Evolutionary conservation across 108 stramenopile genomes (phyloP).

Genomic region (Fragilaria radians): DNA sequence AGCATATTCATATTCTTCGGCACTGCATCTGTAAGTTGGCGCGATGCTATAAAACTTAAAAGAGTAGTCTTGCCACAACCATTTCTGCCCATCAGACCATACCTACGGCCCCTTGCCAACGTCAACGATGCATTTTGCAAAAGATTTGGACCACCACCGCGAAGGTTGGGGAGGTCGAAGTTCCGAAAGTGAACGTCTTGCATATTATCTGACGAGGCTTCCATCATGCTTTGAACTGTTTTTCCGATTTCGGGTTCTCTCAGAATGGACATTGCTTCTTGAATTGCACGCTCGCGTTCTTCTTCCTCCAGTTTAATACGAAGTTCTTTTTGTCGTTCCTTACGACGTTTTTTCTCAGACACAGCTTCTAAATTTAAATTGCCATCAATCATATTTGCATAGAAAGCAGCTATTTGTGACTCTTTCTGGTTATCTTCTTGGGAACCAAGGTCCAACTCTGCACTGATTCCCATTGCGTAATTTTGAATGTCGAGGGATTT

Average conservation of each 20-base stretch:
- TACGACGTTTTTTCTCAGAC: slow-evolving; percentile 52
- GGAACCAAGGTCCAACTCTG: slow-evolving; percentile 19
- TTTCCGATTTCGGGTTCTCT: no score
- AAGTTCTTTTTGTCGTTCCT: slow-evolving; percentile 50
- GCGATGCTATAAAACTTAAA: slow-evolving; percentile 20
- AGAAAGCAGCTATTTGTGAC: slow-evolving; percentile 45
- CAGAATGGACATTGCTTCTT: slow-evolving; percentile 48
- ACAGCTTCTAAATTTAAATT: slow-evolving; percentile 27
- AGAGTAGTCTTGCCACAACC: slow-evolving; percentile 87
- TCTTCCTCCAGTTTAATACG: slow-evolving; percentile 47
- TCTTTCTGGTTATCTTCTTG: slow-evolving; percentile 8
- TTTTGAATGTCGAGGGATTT: slow-evolving; percentile 45
- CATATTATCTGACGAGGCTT: slow-evolving; percentile 13
- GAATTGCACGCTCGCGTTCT: slow-evolving; percentile 48
- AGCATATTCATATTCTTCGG: slow-evolving; percentile 63
- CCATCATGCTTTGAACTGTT: slow-evolving; percentile 24
- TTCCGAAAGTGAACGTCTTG: slow-evolving; percentile 44
- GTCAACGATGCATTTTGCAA: slow-evolving; percentile 65
- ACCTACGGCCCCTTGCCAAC: slow-evolving; percentile 55
- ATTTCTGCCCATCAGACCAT: slow-evolving; percentile 88
- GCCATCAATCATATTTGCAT: slow-evolving; percentile 65
- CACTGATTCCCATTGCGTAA: slow-evolving; percentile 46
- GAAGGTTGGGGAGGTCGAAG: slow-evolving; percentile 36
- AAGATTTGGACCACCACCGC: slow-evolving; percentile 49
- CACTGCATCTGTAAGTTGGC: slow-evolving; percentile 33